These are phyloP conservation scores for Hypomyces perniciosus DNA, from an alignment of 2,329 filamentous ascomycete genomes.

Conservation along the genomic window DNA sequence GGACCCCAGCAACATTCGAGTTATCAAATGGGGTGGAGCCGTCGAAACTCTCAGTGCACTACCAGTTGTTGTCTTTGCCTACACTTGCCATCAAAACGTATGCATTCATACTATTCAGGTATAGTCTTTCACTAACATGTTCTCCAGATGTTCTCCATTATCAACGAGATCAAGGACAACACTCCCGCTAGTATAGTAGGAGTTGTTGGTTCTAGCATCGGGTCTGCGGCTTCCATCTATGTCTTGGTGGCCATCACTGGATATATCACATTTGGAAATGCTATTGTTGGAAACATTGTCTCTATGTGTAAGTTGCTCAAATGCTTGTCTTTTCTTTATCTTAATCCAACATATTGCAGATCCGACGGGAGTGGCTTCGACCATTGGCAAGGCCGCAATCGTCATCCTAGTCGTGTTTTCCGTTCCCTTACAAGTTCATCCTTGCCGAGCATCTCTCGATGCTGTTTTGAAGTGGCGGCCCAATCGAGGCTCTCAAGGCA, in stretches of 20 bases:
- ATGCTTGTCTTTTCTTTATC: too few relatives aligned
- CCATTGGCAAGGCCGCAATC: slow-evolving; percentile 90
- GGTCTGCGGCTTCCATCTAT: slow-evolving; percentile 80
- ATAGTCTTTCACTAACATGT: slow-evolving; percentile 23
- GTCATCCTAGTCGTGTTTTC: slow-evolving; percentile 95
- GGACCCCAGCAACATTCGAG: slow-evolving; percentile 66
- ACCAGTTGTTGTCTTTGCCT: slow-evolving; percentile 97
- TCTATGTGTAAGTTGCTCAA: slow-evolving; percentile 64
- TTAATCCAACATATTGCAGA: slow-evolving; percentile 25
- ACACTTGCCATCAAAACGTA: slow-evolving; percentile 97
- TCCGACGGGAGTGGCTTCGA: slow-evolving; percentile 60
- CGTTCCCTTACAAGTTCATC: slow-evolving; percentile 91
- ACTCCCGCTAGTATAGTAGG: slow-evolving; percentile 66
- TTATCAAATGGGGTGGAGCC: slow-evolving; percentile 73
- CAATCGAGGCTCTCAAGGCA: slow-evolving; percentile 33
- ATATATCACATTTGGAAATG: slow-evolving; percentile 91
- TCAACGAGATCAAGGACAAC: slow-evolving; percentile 89
- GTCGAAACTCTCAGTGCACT: slow-evolving; percentile 77
- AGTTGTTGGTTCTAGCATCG: slow-evolving; percentile 79
- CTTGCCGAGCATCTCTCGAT: slow-evolving; percentile 90
- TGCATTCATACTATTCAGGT: slow-evolving; percentile 22
- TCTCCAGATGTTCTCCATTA: slow-evolving; percentile 88
- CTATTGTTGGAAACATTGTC: slow-evolving; percentile 86
- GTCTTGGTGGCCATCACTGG: slow-evolving; percentile 89
- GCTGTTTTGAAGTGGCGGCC: slow-evolving; percentile 93